Percentiles rank a stretch among this genome's conserved stretches.
phyloP scores from a whole-genome alignment of 495 filamentous ascomycete species.

The Staphylotrichum longicolle region DNA sequence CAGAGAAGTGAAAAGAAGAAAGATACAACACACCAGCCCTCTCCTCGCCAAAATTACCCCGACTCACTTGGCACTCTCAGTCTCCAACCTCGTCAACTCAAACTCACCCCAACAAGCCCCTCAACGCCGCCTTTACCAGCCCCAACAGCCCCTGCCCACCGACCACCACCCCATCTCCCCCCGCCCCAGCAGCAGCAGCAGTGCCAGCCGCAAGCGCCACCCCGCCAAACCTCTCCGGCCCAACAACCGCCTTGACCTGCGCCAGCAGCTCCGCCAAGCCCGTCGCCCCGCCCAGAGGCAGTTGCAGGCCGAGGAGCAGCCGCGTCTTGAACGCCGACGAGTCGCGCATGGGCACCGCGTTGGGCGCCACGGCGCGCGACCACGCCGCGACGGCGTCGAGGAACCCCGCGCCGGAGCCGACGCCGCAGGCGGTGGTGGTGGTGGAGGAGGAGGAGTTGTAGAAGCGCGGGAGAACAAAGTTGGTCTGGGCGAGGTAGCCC shows the following conservation, averaged over 20 bases:
- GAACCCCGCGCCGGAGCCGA: too few species aligned
- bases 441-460: background rate
- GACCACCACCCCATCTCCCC: background rate
- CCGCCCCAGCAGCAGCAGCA: background rate
- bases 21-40: too few species aligned
- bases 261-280: background rate
- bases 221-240: background rate
- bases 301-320: background rate
- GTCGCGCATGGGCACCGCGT: background rate
- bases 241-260: background rate
- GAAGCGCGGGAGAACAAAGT: constrained; percentile 12
- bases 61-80: too few species aligned
- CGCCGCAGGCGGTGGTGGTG: too few species aligned
- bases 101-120: background rate
- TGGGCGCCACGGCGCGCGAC: background rate
- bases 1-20: too few species aligned
- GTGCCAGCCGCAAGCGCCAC: background rate
- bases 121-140: background rate
- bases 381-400: too few species aligned
- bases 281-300: too few species aligned
- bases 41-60: too few species aligned
- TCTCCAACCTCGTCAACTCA: too few species aligned
- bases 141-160: background rate
- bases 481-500: constrained; percentile 22
- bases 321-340: background rate